phyloP scores from a whole-genome alignment of 164 flowering plant genomes.

The Aristolochia californica region DNA sequence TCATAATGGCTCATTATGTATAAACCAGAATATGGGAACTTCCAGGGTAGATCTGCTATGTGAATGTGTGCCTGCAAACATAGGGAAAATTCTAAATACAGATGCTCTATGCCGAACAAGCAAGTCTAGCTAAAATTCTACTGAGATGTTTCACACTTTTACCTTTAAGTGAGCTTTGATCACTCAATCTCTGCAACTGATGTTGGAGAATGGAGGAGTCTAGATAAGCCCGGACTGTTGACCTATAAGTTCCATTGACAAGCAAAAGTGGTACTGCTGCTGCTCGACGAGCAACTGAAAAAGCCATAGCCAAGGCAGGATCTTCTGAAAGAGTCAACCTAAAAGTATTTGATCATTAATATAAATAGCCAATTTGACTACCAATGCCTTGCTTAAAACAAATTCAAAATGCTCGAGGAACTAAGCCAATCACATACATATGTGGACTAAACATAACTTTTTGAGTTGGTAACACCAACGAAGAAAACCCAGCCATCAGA shows the following conservation, averaged over 20 bases:
- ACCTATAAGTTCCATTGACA: constrained; percentile 89
- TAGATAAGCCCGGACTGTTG: constrained; percentile 67
- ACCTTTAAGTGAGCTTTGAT: constrained; percentile 80
- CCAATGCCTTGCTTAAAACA: background rate
- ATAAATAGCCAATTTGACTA: too few relatives aligned
- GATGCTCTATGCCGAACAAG: background rate
- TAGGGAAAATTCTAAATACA: constrained; percentile 4
- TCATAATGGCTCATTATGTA: constrained; percentile 69
- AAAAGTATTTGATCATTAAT: constrained; percentile 8
- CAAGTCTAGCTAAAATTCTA: background rate
- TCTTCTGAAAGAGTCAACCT: constrained; percentile 93
- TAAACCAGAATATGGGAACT: constrained; percentile 95
- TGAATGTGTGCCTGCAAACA: constrained; percentile 64
- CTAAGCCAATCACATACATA: constrained; percentile 36
- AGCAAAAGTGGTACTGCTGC: constrained; percentile 90
- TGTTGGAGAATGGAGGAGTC: constrained; percentile 89
- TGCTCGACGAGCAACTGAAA: constrained; percentile 88
- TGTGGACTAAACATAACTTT: constrained; percentile 50
- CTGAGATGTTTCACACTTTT: background rate
- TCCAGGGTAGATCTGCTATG: constrained; percentile 79
- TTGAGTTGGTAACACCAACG: constrained; percentile 75
- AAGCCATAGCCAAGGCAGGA: constrained; percentile 99
- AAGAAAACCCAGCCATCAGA: constrained; percentile 71
- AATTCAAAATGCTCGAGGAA: background rate
- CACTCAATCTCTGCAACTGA: constrained; percentile 77